Base-by-base conservation (phyloP, 2,329 filamentous ascomycete genomes). In the Shiraia bambusicola region DNA sequence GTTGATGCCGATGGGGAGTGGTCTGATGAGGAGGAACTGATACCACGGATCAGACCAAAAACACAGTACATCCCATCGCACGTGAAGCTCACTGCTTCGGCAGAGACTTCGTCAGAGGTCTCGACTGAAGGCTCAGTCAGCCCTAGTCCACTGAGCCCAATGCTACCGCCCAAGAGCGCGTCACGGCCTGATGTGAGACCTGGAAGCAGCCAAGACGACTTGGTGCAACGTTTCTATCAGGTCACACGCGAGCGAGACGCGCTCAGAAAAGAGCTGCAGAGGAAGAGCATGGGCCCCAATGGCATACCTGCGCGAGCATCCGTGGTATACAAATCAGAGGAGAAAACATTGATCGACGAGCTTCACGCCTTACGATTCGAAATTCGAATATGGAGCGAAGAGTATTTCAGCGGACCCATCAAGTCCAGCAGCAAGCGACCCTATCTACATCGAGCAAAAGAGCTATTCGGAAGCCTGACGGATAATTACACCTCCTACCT, bases 161-260 rank as follows among this genome's bases (percentile, higher is more conserved):
- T 60, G 17, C 47, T 67, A 30, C 65, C 64, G 11, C 64, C 63
- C n/a, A 69, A 67, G 40, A 66, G 61, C 36, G 58, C 63, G 2
- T 67, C 65, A 30, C 50, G 64, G 17, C 64, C 61, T 28, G 62
- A 63, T 27, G 45, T 65, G 12, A 47, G 54, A 28, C 41, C 52
- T 13, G 60, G 62, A 13, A 64, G 58, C 37, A 67, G 58, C 29
- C 64, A 66, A 32, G 65, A 69, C n/a, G 64, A 69, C 34, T 49
- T 69, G 12, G 58, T 69, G 12, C 55, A 63, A 45, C 63, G 64
- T 17, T 67, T 67, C 50, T 67, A 67, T 40, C 59, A 65, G 28
- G 61, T 69, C n/a, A 66, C 65, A n/a, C 49, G 59, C 40, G 65
- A 69, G 46, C 54, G 65, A 26, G 65, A 69, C 40, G 62, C 63